Evolutionary conservation across 345 rosid species (phyloP), one percentile per base, ranked within the genome.

Genomic region (Pugionium dolabratum): DNA sequence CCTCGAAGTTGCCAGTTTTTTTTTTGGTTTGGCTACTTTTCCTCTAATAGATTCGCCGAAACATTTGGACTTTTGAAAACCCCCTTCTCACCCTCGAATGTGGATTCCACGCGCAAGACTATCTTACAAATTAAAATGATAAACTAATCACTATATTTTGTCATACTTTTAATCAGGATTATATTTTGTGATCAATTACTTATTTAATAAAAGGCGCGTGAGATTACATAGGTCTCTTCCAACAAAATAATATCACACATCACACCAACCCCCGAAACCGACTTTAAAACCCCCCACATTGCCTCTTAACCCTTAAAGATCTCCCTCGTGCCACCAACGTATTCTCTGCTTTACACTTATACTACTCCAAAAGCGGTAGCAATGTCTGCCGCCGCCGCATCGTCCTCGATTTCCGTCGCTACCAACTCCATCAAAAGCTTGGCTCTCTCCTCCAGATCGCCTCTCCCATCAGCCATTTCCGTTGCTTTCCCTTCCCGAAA

Each of bases 401-500:
- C 75, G 0, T 46, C 79, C 35, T 30, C 75, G 55, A 28, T 56
- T 75, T 47, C 78, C 80, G 33, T 54, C 67, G 59, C 75, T 73
- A 2, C 75, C 66, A 74, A 74, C 1, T 61, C 78, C 2, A 74
- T 78, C 55, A 76, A 58, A 48, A 73, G 44, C 69, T 48, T 83
- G 18, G 54, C 84, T 43, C 79, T 82, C 47, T 77, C 86, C 9
- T 80, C 90, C 37, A 80, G 72, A 64, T 69, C 78, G 33, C 68
- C 75, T 18, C 81, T 78, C 46, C 73, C 82, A 7, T 55, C 79
- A 1, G 67, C 71, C n/a, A 72, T 80, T 58, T 80, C 81, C 41
- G 53, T 72, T 60, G 62, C 59, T 52, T 74, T 54, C 48, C 75
- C 60, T 72, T 42, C 64, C 4, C 55, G 39, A 36, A 56, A 32